Conservation (phyloP, 2,329 filamentous ascomycete species). For the Aureobasidium sp. region DNA sequence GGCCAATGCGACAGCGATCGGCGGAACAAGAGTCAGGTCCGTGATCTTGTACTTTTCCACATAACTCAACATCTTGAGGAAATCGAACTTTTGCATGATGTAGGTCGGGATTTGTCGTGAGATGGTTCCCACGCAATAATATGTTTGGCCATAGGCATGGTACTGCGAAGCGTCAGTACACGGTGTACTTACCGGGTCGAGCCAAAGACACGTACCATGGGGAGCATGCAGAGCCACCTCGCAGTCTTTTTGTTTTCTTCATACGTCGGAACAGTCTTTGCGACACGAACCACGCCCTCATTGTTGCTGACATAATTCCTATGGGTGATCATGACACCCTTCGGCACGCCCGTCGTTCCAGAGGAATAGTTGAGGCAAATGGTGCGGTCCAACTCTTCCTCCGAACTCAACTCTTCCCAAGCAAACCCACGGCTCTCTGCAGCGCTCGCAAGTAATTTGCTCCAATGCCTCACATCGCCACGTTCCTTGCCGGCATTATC, state of each 20-base stretch:
- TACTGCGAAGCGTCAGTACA: conserved; percentile 28
- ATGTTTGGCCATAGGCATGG: conserved; percentile 51
- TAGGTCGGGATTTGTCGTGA: conserved; percentile 58
- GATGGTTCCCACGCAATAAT: conserved; percentile 53
- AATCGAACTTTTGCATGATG: conserved; percentile 71
- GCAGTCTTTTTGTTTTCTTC: conserved; percentile 34
- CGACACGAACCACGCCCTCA: conserved; percentile 46
- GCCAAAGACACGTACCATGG: conserved; percentile 38
- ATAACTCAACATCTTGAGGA: conserved; percentile 59
- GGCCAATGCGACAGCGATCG: conserved; percentile 62
- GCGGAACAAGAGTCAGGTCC: conserved; percentile 58
- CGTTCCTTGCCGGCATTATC: conserved; percentile 28
- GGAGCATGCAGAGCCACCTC: conserved; percentile 57
- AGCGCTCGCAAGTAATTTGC: conserved; percentile 45
- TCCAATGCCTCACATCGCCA: conserved; percentile 52
- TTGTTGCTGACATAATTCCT: conserved; percentile 66
- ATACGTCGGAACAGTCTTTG: conserved; percentile 40
- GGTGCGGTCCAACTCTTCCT: conserved; percentile 43
- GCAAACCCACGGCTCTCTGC: conserved; percentile 48
- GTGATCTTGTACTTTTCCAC: conserved; percentile 62
- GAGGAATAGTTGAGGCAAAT: conserved; percentile 72
- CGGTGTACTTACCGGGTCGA: no score
- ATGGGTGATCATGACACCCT: conserved; percentile 72
- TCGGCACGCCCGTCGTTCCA: conserved; percentile 61
- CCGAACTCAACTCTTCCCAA: conserved; percentile 51